These are phyloP conservation scores for Alternaria triticina DNA, from an alignment of 2,329 filamentous ascomycete genomes.

Conservation along the genomic window DNA sequence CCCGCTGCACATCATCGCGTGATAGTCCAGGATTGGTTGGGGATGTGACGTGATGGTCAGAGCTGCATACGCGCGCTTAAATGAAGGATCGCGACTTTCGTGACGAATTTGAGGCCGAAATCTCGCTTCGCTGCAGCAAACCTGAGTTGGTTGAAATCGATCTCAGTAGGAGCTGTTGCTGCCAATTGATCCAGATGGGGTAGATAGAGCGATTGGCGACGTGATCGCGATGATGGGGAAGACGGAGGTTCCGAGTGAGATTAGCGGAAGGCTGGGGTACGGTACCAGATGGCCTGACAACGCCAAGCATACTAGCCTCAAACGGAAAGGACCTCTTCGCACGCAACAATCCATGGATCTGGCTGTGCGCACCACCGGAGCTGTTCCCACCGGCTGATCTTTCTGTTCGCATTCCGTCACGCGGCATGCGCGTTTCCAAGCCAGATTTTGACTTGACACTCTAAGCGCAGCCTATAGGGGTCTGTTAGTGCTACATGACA, in stretches of 20 bases:
- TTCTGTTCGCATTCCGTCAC: background rate
- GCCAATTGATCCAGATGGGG: background rate
- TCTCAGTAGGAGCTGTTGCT: background rate
- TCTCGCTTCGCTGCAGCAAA: constrained; percentile 9
- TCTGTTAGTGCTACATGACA: background rate
- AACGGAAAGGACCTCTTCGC: background rate
- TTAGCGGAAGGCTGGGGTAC: background rate
- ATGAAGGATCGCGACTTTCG: background rate
- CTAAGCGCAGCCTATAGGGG: background rate
- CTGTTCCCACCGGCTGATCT: background rate
- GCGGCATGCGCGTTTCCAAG: background rate
- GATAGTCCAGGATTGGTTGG: background rate
- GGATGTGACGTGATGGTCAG: background rate
- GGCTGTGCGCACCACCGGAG: background rate
- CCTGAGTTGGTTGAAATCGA: background rate
- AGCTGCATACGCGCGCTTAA: constrained; percentile 10
- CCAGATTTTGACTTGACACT: background rate
- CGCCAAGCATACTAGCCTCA: constrained; percentile 3
- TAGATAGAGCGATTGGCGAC: constrained; percentile 6
- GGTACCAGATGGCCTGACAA: background rate
- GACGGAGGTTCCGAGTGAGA: background rate
- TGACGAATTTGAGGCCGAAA: background rate
- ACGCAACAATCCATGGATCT: background rate
- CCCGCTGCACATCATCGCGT: background rate
- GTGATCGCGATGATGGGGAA: constrained; percentile 1